A percentile compares a stretch with the other conserved stretches of the same genome.
Conservation (phyloP, 2,329 filamentous ascomycete genomes). For the Metarhizium humberi region DNA sequence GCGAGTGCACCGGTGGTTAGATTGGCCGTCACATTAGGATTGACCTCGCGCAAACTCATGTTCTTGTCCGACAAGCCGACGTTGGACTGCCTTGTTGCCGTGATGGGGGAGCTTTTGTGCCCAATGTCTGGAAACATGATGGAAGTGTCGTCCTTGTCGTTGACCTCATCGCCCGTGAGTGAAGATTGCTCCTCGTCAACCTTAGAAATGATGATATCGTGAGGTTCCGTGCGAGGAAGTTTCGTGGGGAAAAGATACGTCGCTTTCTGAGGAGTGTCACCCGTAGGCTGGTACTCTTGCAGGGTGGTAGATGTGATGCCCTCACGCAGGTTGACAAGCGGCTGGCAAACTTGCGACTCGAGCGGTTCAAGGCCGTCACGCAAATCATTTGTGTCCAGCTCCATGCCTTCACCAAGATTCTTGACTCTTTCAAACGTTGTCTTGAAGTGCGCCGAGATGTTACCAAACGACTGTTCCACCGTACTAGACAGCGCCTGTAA, state of each 20-base stretch:
- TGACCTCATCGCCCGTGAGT: neutral
- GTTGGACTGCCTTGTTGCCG: slow-evolving; percentile 4
- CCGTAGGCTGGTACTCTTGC: slow-evolving; percentile 76
- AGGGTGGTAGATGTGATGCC: slow-evolving; percentile 57
- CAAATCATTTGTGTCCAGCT: slow-evolving; percentile 47
- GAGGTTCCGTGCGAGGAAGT: slow-evolving; percentile 62
- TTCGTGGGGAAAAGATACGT: slow-evolving; percentile 72
- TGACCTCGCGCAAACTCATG: slow-evolving; percentile 45
- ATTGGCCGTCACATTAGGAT: slow-evolving; percentile 39
- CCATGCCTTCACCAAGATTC: slow-evolving; percentile 59
- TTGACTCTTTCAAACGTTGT: slow-evolving; percentile 59
- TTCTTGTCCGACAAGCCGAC: slow-evolving; percentile 18
- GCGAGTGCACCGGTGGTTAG: slow-evolving; percentile 24
- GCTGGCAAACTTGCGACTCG: slow-evolving; percentile 50
- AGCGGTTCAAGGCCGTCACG: slow-evolving; percentile 54
- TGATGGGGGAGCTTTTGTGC: slow-evolving; percentile 18
- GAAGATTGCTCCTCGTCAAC: slow-evolving; percentile 20
- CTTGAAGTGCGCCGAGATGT: slow-evolving; percentile 61
- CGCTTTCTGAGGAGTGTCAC: slow-evolving; percentile 73
- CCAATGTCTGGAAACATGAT: slow-evolving; percentile 21
- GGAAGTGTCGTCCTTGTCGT: slow-evolving; percentile 19
- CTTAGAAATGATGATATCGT: slow-evolving; percentile 33
- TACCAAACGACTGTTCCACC: slow-evolving; percentile 64
- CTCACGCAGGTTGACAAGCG: slow-evolving; percentile 61
- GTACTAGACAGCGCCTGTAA: slow-evolving; percentile 56